phyloP scores from a whole-genome alignment of 1,284 basidiomycete genomes.

The Amylostereum chailletii region DNA sequence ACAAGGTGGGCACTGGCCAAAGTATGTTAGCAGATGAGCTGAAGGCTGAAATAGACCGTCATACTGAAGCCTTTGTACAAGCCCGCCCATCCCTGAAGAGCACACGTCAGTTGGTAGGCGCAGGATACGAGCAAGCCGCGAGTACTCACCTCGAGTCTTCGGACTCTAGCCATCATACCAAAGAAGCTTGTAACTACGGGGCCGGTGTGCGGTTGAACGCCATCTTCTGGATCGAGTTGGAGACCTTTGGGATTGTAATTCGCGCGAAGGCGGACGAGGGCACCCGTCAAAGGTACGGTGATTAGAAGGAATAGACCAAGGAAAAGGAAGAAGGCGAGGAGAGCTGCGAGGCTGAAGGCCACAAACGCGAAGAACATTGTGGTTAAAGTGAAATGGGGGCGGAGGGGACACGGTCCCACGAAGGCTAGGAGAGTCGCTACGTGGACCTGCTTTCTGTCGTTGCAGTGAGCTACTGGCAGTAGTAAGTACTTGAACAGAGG shows the following conservation, averaged over 20 bases:
- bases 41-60: slow-evolving; percentile 18
- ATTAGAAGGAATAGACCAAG: slow-evolving; percentile 32
- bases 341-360: slow-evolving; percentile 12
- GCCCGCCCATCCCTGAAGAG: slow-evolving; percentile 58
- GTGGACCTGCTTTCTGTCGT: no score
- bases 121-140: slow-evolving; percentile 1
- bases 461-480: no score
- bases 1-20: slow-evolving; percentile 60
- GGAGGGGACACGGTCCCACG: slow-evolving; percentile 12
- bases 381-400: slow-evolving; percentile 13
- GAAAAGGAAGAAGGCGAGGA: slow-evolving; percentile 35
- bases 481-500: no score
- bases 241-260: slow-evolving; percentile 80
- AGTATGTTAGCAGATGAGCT: neutral
- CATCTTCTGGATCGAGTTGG: slow-evolving; percentile 72
- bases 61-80: slow-evolving; percentile 80
- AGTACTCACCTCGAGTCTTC: slow-evolving; percentile 59
- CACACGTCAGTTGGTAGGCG: slow-evolving; percentile 1
- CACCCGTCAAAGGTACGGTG: slow-evolving; percentile 55
- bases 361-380: slow-evolving; percentile 24
- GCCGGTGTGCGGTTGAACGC: slow-evolving; percentile 67
- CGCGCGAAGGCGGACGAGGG: slow-evolving; percentile 66
- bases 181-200: slow-evolving; percentile 56
- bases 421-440: neutral
- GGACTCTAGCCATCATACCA: slow-evolving; percentile 67